A percentile compares a stretch with the other conserved stretches of the same genome.
Conservation (phyloP, 208 protist species). For the Giardia muris region DNA sequence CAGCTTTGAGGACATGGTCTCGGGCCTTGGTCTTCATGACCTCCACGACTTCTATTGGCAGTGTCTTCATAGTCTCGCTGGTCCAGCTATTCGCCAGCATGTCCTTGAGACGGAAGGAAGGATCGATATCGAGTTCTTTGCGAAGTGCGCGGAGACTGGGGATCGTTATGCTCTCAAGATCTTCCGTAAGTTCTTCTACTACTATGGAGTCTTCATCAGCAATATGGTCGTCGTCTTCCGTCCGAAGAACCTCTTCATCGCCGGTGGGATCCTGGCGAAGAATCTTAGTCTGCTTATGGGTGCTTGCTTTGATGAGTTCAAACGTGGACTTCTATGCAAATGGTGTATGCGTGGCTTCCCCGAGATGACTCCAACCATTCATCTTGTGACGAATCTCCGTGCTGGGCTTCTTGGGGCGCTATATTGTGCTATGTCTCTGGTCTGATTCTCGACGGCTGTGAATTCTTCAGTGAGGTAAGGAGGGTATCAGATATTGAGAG, state of each 20-base stretch:
- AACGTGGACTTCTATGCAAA: not conserved
- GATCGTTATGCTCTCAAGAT: not conserved
- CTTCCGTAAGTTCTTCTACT: constrained; percentile 19
- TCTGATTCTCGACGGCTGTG: too few species aligned
- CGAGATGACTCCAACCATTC: not conserved
- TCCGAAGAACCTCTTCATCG: not conserved
- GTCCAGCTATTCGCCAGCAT: not conserved
- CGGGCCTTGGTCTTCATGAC: not conserved
- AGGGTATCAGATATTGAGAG: too few species aligned
- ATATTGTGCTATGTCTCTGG: too few species aligned
- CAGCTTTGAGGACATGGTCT: not conserved
- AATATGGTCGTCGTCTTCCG: not conserved
- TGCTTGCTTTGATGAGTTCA: not conserved
- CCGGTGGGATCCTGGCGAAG: constrained; percentile 11
- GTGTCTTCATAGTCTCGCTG: not conserved
- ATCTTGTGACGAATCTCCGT: not conserved
- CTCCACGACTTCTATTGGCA: not conserved
- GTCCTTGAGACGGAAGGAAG: not conserved
- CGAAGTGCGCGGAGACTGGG: not conserved
- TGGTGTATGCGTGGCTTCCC: not conserved
- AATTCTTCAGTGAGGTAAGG: too few species aligned
- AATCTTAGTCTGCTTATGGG: not conserved
- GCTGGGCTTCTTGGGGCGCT: not conserved
- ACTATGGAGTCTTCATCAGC: not conserved
- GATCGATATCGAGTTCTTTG: not conserved